Percentiles rank a stretch among this genome's conserved stretches.
Conservation (phyloP, 768 basidiomycete genomes). For the Termitomyces sp. region DNA sequence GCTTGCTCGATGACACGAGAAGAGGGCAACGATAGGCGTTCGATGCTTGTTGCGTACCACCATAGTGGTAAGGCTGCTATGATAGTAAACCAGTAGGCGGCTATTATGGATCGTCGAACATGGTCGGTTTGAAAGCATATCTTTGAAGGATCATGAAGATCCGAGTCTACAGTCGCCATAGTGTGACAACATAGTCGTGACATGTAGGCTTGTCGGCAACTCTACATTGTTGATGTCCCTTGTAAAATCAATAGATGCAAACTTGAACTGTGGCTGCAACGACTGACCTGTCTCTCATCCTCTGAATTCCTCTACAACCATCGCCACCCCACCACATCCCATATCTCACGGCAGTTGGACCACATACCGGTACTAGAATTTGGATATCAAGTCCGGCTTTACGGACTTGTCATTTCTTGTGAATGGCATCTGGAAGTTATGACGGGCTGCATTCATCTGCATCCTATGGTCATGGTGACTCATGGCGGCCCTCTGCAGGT, state of each 20-base stretch:
- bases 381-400: neutral
- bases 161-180: slow-evolving; percentile 9
- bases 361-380: neutral
- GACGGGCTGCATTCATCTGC: slow-evolving; percentile 27
- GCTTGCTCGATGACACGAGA: slow-evolving; percentile 50
- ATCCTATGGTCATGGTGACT: slow-evolving; percentile 23
- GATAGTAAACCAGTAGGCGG: slow-evolving; percentile 75
- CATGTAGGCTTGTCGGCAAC: slow-evolving; percentile 5
- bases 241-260: slow-evolving; percentile 23
- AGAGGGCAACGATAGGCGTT: slow-evolving; percentile 69
- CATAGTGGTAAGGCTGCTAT: slow-evolving; percentile 81
- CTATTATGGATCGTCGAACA: slow-evolving; percentile 55
- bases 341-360: neutral
- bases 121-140: slow-evolving; percentile 45
- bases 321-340: neutral
- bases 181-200: slow-evolving; percentile 1
- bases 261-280: slow-evolving; percentile 24
- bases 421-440: slow-evolving; percentile 38
- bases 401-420: slow-evolving; percentile 8
- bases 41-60: slow-evolving; percentile 91
- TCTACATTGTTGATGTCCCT: slow-evolving; percentile 11
- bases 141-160: slow-evolving; percentile 38
- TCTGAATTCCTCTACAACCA: neutral
- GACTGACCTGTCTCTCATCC: slow-evolving; percentile 3
- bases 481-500: slow-evolving; percentile 26